A percentile compares a stretch with the other conserved stretches of the same genome.
Evolutionary conservation across 768 basidiomycete genomes (phyloP).

Genomic region (Lentinula lateritia): DNA sequence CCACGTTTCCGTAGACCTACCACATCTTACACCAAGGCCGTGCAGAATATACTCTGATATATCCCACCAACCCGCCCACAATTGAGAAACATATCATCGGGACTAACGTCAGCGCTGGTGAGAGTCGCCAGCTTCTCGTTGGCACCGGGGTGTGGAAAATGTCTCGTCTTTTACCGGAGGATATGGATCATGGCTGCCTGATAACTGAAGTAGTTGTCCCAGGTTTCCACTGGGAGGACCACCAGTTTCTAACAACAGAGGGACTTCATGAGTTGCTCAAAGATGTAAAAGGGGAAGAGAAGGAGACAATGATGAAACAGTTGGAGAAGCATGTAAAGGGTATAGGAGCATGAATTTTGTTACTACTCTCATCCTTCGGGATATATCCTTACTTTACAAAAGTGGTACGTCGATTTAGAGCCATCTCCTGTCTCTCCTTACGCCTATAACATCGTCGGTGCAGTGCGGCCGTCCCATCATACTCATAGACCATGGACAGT

Average conservation of each 20-base stretch:
- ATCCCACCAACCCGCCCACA: conserved; percentile 19
- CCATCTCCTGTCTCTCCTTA: too few species aligned
- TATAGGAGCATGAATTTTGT: too few species aligned
- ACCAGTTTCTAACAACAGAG: conserved; percentile 33
- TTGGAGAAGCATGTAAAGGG: neutral
- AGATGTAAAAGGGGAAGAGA: conserved; percentile 17
- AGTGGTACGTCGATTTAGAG: too few species aligned
- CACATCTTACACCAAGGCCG: conserved; percentile 48
- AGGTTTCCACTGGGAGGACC: conserved; percentile 49
- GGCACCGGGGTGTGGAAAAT: conserved; percentile 54
- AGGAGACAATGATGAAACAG: neutral
- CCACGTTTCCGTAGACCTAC: conserved; percentile 31
- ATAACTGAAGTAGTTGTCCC: conserved; percentile 60
- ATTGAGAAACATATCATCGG: conserved; percentile 40
- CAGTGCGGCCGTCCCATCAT: too few species aligned
- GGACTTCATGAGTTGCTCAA: conserved; percentile 29
- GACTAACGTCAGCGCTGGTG: conserved; percentile 31
- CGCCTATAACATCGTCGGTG: too few species aligned
- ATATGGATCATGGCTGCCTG: conserved; percentile 35
- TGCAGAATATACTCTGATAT: conserved; percentile 44
- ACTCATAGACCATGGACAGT: too few species aligned
- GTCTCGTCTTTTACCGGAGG: conserved; percentile 41
- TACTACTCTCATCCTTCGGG: too few species aligned
- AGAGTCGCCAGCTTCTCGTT: conserved; percentile 43
- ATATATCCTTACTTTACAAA: too few species aligned